Conservation (phyloP, 139 green algal species). For the Zygnema circumcarinatum region DNA sequence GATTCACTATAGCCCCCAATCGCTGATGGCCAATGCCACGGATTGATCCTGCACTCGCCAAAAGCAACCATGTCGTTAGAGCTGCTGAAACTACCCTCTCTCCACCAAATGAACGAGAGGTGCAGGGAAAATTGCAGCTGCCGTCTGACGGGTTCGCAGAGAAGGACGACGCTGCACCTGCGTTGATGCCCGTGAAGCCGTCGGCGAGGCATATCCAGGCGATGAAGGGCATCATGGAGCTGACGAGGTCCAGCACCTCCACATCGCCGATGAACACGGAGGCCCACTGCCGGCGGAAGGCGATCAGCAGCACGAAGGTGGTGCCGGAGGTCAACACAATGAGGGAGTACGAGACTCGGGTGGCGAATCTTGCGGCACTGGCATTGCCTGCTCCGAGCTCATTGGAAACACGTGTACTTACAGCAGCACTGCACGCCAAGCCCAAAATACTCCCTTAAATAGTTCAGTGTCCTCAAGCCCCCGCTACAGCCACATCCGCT, state of each 20-base stretch:
- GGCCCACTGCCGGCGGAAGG: not conserved
- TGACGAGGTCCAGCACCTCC: conserved; percentile 6
- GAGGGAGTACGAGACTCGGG: conserved; percentile 4
- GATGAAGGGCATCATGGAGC: not conserved
- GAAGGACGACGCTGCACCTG: too few species aligned
- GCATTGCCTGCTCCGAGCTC: conserved; percentile 14
- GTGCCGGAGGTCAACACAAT: not conserved
- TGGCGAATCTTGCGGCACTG: not conserved
- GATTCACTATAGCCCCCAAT: not conserved
- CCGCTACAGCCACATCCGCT: too few species aligned
- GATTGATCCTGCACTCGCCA: not conserved
- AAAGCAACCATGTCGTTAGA: not conserved
- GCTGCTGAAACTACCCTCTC: not conserved
- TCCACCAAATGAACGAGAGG: not conserved
- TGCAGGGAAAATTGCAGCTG: not conserved
- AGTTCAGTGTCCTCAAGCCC: not conserved
- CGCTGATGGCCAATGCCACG: conserved; percentile 1
- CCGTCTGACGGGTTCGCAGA: too few species aligned
- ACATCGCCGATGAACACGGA: conserved; percentile 1
- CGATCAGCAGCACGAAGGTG: not conserved
- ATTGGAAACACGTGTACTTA: conserved; percentile 31
- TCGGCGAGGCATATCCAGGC: not conserved
- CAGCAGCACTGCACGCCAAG: conserved; percentile 6
- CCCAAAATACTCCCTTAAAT: not conserved
- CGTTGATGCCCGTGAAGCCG: not conserved